A percentile compares a stretch with the other conserved stretches of the same genome.
These are phyloP conservation scores for Mitragyna speciosa DNA, from an alignment of 257 asterid genomes.

Conservation along the genomic window DNA sequence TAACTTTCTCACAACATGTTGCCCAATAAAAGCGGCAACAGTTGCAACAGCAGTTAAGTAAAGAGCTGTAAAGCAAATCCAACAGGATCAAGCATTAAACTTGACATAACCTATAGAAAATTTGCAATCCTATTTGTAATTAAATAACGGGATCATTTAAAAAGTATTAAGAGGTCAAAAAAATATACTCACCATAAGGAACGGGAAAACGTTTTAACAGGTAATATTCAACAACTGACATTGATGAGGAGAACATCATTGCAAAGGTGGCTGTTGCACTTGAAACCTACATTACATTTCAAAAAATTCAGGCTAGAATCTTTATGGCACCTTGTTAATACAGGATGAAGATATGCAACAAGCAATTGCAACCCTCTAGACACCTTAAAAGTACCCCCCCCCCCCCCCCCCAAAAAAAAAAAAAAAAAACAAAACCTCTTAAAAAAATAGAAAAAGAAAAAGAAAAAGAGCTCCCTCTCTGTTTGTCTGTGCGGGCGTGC, in stretches of 20 bases:
- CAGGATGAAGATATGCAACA: neutral
- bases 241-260: slow-evolving; percentile 98
- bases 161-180: neutral
- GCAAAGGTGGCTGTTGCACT: slow-evolving; percentile 98
- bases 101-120: neutral
- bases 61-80: slow-evolving; percentile 47
- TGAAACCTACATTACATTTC: slow-evolving; percentile 62
- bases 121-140: neutral
- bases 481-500: neutral
- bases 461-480: neutral
- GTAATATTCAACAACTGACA: slow-evolving; percentile 96
- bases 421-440: too few species aligned
- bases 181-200: slow-evolving; percentile 68
- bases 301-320: neutral
- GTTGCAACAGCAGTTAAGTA: slow-evolving; percentile 72
- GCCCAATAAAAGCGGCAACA: slow-evolving; percentile 80
- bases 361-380: neutral
- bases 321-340: neutral
- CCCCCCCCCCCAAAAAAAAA: too few species aligned
- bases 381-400: neutral
- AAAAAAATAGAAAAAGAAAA: too few species aligned
- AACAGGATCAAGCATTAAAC: neutral
- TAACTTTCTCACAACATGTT: slow-evolving; percentile 70
- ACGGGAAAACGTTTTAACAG: slow-evolving; percentile 90
- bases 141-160: neutral